Evolutionary conservation across 2,329 filamentous ascomycete genomes (phyloP).

Genomic region (Sporothrix brasiliensis): DNA sequence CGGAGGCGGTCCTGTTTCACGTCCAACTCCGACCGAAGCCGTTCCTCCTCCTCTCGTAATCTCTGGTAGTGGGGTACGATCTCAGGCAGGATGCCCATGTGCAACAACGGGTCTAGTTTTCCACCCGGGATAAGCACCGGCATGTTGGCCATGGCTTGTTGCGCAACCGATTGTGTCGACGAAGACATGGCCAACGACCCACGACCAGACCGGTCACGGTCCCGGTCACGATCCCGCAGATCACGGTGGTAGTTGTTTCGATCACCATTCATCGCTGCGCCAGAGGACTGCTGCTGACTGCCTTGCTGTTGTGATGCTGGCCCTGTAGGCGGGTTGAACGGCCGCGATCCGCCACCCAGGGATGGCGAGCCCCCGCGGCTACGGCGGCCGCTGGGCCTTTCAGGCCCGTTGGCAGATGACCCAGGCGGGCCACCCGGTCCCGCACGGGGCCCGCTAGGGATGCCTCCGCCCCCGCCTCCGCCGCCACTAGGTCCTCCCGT

Average conservation of each 20-base stretch:
- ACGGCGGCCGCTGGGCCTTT: slow-evolving; percentile 15
- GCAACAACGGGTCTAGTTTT: slow-evolving; percentile 55
- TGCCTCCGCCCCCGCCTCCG: slow-evolving; percentile 45
- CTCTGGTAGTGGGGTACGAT: slow-evolving; percentile 58
- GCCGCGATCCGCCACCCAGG: slow-evolving; percentile 42
- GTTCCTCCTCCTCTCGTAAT: slow-evolving; percentile 62
- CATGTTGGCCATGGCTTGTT: slow-evolving; percentile 56
- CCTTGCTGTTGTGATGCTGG: slow-evolving; percentile 48
- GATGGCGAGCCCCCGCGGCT: slow-evolving; percentile 28
- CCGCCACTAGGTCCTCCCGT: slow-evolving; percentile 47
- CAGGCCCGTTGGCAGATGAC: slow-evolving; percentile 8
- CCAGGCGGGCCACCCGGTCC: slow-evolving; percentile 40
- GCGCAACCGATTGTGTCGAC: slow-evolving; percentile 49
- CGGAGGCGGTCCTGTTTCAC: slow-evolving; percentile 58
- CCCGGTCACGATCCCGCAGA: slow-evolving; percentile 23
- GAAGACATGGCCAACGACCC: slow-evolving; percentile 19
- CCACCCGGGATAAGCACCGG: slow-evolving; percentile 57
- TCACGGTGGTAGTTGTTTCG: slow-evolving; percentile 24
- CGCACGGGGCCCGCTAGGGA: slow-evolving; percentile 55
- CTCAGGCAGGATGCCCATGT: slow-evolving; percentile 56
- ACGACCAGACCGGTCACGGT: slow-evolving; percentile 17
- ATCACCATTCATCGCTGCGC: slow-evolving; percentile 10
- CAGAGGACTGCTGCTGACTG: slow-evolving; percentile 17
- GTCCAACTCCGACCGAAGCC: slow-evolving; percentile 56
- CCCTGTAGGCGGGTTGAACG: slow-evolving; percentile 62